Evolutionary conservation across 23 red algal genomes (phyloP).

Genomic region (Agarophyton chilense): DNA sequence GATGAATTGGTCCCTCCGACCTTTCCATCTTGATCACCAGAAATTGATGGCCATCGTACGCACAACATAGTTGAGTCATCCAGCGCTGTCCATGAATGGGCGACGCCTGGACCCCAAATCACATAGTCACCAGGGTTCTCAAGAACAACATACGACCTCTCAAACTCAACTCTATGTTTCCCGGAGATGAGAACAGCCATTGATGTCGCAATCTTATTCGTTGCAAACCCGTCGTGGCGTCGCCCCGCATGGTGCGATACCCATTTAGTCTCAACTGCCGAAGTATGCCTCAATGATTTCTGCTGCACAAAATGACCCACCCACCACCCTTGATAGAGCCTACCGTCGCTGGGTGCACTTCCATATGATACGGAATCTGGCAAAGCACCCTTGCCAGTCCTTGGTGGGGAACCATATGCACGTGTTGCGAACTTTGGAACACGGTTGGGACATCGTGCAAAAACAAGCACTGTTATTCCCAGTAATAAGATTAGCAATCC

Average conservation of each 20-base stretch:
- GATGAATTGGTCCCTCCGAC: not conserved
- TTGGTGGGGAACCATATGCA: not conserved
- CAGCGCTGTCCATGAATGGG: conserved; percentile 69
- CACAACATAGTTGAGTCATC: conserved; percentile 60
- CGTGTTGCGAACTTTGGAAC: not conserved
- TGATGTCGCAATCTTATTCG: conserved; percentile 56
- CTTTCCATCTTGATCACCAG: conserved; percentile 47
- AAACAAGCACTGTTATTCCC: conserved; percentile 44
- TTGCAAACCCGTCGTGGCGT: conserved; percentile 45
- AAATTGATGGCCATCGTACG: conserved; percentile 72
- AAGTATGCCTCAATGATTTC: not conserved
- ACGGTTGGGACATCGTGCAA: conserved; percentile 40
- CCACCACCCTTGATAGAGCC: conserved; percentile 37
- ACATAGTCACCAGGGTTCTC: conserved; percentile 73
- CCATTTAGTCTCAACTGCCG: conserved; percentile 73
- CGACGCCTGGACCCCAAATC: conserved; percentile 52
- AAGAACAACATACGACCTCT: conserved; percentile 56
- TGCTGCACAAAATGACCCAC: conserved; percentile 60
- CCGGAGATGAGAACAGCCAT: conserved; percentile 74
- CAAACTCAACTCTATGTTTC: conserved; percentile 69
- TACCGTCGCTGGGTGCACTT: conserved; percentile 40
- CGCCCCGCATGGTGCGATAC: conserved; percentile 21
- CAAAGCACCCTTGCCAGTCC: conserved; percentile 20
- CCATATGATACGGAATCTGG: conserved; percentile 40
- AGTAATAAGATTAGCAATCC: conserved; percentile 45